Conservation (phyloP, 2,329 filamentous ascomycete genomes). For the Alternaria conjuncta region DNA sequence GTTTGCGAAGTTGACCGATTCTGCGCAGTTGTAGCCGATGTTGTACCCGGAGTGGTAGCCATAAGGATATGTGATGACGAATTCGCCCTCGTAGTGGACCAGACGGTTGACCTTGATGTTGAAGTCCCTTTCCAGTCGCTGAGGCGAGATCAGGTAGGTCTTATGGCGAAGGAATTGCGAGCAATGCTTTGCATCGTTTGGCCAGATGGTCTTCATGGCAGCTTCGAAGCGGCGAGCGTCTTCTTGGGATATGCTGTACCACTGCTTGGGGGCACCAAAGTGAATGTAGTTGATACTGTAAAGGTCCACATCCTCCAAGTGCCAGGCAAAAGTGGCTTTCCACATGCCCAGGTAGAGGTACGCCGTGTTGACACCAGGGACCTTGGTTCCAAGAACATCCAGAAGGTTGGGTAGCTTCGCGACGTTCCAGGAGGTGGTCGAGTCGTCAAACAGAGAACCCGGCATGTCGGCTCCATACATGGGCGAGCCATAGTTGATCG, state of each 20-base stretch:
- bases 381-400: constrained; percentile 91
- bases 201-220: constrained; percentile 96
- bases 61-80: constrained; percentile 97
- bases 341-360: constrained; percentile 99
- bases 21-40: constrained; percentile 96
- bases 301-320: constrained; percentile 96
- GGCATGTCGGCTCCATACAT: constrained; percentile 97
- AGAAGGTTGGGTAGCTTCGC: constrained; percentile 92
- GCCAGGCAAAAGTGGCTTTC: constrained; percentile 99
- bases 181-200: constrained; percentile 91
- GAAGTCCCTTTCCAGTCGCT: constrained; percentile 83
- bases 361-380: constrained; percentile 96
- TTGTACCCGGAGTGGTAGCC: constrained; percentile 99
- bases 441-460: constrained; percentile 90
- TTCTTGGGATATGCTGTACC: constrained; percentile 98
- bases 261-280: constrained; percentile 97
- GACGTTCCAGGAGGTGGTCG: constrained; percentile 86
- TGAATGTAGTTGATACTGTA: constrained; percentile 99
- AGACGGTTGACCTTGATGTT: constrained; percentile 96
- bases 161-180: constrained; percentile 97
- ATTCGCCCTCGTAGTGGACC: constrained; percentile 95
- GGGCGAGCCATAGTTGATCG: constrained; percentile 89
- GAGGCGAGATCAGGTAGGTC: constrained; percentile 93
- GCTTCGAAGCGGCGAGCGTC: constrained; percentile 92
- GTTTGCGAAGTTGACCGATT: constrained; percentile 97